phyloP scores from a whole-genome alignment of 2,329 filamentous ascomycete genomes.

The Nemania sp. region DNA sequence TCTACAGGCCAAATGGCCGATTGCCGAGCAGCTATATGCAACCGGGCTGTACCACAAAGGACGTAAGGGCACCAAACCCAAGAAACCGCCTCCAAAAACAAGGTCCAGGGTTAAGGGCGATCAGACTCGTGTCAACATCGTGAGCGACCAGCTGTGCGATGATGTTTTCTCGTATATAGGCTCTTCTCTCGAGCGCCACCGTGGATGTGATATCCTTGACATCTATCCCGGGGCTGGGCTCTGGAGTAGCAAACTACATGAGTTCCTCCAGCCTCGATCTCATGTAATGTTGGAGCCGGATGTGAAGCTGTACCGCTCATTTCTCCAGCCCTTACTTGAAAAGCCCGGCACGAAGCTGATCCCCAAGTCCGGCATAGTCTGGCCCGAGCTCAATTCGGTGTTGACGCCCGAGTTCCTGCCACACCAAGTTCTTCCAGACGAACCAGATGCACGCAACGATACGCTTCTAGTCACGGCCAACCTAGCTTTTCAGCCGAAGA shows the following conservation, averaged over 20 bases:
- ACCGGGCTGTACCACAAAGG: conserved; percentile 21
- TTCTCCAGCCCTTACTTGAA: conserved; percentile 61
- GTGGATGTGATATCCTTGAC: conserved; percentile 84
- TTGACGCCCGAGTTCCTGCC: conserved; percentile 56
- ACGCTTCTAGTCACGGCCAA: conserved; percentile 75
- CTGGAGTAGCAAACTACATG: conserved; percentile 77
- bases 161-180: conserved; percentile 72
- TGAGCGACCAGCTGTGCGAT: conserved; percentile 60
- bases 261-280: conserved; percentile 73
- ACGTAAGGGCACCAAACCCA: not conserved
- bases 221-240: conserved; percentile 79
- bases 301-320: conserved; percentile 57
- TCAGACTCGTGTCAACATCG: conserved; percentile 54
- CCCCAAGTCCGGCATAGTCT: conserved; percentile 61
- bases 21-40: conserved; percentile 30
- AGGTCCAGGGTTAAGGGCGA: conserved; percentile 34
- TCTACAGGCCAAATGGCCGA: conserved; percentile 10
- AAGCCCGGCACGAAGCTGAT: conserved; percentile 54
- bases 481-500: conserved; percentile 58
- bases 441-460: conserved; percentile 63
- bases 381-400: conserved; percentile 59
- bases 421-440: conserved; percentile 53
- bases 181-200: conserved; percentile 67
- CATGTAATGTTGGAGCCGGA: conserved; percentile 84
- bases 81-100: not conserved